These are phyloP conservation scores for Candida maris DNA, from an alignment of 805 yeast genomes.

Conservation along the genomic window DNA sequence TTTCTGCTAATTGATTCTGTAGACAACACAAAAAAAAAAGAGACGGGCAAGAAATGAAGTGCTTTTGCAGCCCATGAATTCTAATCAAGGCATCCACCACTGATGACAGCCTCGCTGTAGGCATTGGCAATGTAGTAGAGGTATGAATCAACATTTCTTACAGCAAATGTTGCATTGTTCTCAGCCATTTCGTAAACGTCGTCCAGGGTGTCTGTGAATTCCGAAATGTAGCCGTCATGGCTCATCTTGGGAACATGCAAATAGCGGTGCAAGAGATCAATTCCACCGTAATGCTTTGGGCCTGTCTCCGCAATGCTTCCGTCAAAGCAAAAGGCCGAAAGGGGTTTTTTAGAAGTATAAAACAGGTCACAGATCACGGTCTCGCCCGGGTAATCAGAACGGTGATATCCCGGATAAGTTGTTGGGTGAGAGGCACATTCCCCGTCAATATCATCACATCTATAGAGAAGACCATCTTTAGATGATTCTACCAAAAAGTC, in stretches of 20 bases:
- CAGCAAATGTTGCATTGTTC: constrained; percentile 31
- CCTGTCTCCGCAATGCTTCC: constrained; percentile 31
- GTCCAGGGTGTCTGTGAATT: constrained; percentile 34
- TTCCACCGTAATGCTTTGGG: constrained; percentile 32
- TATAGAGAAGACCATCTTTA: constrained; percentile 32
- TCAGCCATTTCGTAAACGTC: constrained; percentile 34
- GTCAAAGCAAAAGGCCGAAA: constrained; percentile 33
- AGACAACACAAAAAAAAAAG: too few species aligned
- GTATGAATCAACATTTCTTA: constrained; percentile 32
- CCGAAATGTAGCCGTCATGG: constrained; percentile 33
- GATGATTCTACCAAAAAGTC: constrained; percentile 33
- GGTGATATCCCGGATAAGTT: constrained; percentile 39
- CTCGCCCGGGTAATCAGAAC: constrained; percentile 35
- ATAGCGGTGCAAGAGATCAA: constrained; percentile 37
- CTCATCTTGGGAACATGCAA: constrained; percentile 32
- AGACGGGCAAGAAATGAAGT: too few species aligned
- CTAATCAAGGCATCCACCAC: constrained; percentile 27
- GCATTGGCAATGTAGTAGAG: constrained; percentile 32
- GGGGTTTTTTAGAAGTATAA: constrained; percentile 30
- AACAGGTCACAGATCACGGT: constrained; percentile 40
- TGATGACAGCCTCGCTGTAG: constrained; percentile 28
- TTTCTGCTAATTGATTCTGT: too few species aligned
- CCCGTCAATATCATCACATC: constrained; percentile 40
- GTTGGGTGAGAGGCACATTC: constrained; percentile 29
- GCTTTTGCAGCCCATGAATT: too few species aligned